Conservation (phyloP, 2,329 filamentous ascomycete species). For the Hypoxylon sp. region DNA sequence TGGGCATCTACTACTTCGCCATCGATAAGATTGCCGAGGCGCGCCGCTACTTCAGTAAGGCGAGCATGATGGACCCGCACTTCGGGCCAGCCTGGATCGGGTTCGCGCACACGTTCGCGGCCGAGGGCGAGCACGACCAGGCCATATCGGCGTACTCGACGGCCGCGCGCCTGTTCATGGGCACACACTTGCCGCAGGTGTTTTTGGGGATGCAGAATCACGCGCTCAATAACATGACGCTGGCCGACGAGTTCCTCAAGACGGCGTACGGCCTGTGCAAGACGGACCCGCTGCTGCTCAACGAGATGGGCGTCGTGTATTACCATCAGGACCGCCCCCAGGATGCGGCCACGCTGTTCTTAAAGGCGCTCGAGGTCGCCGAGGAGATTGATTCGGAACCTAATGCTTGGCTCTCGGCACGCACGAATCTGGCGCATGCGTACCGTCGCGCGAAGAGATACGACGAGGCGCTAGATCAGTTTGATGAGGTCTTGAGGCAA, state of each 20-base stretch:
- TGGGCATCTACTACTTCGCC: conserved; percentile 93
- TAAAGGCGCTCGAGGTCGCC: conserved; percentile 81
- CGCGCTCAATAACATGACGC: conserved; percentile 91
- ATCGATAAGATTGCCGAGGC: conserved; percentile 94
- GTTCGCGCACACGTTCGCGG: conserved; percentile 97
- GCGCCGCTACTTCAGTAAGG: conserved; percentile 95
- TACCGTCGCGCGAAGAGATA: conserved; percentile 80
- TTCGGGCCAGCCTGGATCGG: conserved; percentile 99
- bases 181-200: conserved; percentile 93
- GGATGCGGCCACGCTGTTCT: conserved; percentile 83
- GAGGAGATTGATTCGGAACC: conserved; percentile 86
- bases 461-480: conserved; percentile 81
- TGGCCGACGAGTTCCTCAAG: conserved; percentile 94
- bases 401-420: conserved; percentile 84
- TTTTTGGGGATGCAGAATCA: conserved; percentile 99
- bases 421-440: conserved; percentile 91
- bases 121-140: conserved; percentile 97
- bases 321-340: conserved; percentile 89
- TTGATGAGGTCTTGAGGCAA: conserved; percentile 87
- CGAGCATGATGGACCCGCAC: conserved; percentile 96
- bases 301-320: conserved; percentile 95
- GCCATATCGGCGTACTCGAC: conserved; percentile 98
- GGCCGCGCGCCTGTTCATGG: conserved; percentile 93
- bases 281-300: conserved; percentile 89
- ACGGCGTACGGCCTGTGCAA: conserved; percentile 87